These are phyloP conservation scores for Cladosporium sp. DNA, from an alignment of 2,329 filamentous ascomycete species.

Conservation along the genomic window DNA sequence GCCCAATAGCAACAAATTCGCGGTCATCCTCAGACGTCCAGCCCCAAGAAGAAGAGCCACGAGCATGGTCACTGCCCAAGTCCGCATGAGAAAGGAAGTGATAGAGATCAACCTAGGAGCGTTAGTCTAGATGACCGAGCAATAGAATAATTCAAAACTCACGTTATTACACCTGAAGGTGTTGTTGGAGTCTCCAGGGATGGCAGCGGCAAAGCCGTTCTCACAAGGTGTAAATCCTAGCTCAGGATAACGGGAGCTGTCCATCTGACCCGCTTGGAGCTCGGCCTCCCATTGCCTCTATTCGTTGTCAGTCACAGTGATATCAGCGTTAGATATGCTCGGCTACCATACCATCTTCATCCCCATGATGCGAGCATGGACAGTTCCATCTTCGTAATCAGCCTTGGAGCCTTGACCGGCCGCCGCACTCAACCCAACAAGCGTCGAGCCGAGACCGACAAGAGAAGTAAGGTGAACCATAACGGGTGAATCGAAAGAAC, in stretches of 20 bases:
- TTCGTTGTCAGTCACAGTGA: neutral
- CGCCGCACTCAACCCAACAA: conserved; percentile 13
- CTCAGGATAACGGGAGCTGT: conserved; percentile 35
- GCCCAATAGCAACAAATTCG: conserved; percentile 53
- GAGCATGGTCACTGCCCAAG: conserved; percentile 45
- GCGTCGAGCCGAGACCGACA: conserved; percentile 14
- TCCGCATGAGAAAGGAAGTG: conserved; percentile 53
- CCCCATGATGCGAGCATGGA: conserved; percentile 21
- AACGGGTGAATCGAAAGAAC: neutral
- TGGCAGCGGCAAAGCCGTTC: conserved; percentile 42
- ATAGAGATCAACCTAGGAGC: conserved; percentile 47
- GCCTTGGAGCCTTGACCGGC: conserved; percentile 15
- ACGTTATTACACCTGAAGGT: conserved; percentile 31
- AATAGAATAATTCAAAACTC: no score
- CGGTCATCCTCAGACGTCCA: conserved; percentile 51
- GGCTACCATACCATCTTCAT: conserved; percentile 21
- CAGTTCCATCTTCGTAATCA: conserved; percentile 20
- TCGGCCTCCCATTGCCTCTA: conserved; percentile 33
- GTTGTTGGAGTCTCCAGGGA: conserved; percentile 44
- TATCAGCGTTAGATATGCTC: neutral
- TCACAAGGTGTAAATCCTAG: conserved; percentile 39
- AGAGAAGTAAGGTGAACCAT: conserved; percentile 13
- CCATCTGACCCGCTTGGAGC: conserved; percentile 32
- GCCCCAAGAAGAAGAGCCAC: conserved; percentile 49
- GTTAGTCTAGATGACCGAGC: no score